These are phyloP conservation scores for Apiotrichum gamsii DNA, from an alignment of 1,284 basidiomycete genomes.

Conservation along the genomic window DNA sequence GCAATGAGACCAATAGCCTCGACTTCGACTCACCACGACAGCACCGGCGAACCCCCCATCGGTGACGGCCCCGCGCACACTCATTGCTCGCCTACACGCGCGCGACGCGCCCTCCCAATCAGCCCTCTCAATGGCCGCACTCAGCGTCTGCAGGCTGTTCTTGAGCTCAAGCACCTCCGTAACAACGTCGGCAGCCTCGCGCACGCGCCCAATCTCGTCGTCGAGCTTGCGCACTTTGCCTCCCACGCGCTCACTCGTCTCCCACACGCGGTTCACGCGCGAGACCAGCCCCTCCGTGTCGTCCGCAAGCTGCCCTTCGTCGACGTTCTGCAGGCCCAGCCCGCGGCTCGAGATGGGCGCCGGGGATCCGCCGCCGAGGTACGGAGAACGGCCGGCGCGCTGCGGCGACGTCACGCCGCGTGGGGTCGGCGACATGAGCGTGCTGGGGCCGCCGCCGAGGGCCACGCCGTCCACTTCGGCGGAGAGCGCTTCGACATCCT, in stretches of 20 bases:
- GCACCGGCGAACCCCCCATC: conserved; percentile 78
- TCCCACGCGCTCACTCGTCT: conserved; percentile 82
- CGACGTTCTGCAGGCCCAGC: conserved; percentile 19
- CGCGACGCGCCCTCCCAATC: conserved; percentile 95
- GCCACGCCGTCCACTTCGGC: conserved; percentile 54
- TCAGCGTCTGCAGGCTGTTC: conserved; percentile 72
- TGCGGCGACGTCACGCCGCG: neutral
- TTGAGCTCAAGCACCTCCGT: conserved; percentile 84
- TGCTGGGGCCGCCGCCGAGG: conserved; percentile 1
- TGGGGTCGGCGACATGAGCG: neutral
- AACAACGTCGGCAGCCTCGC: conserved; percentile 76
- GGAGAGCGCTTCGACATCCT: conserved; percentile 59
- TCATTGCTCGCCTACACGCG: conserved; percentile 83
- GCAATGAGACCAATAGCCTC: too few species aligned
- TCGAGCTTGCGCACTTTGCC: conserved; percentile 80
- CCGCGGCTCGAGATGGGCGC: conserved; percentile 9
- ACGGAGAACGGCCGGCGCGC: neutral
- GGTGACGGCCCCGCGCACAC: conserved; percentile 68
- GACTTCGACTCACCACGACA: conserved; percentile 73
- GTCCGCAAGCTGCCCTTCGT: conserved; percentile 14
- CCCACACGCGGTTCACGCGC: conserved; percentile 45
- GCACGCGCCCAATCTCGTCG: conserved; percentile 80
- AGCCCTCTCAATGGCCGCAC: conserved; percentile 67
- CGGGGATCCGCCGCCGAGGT: neutral
- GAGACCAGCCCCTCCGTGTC: conserved; percentile 39